phyloP scores from a whole-genome alignment of 179 eudicot genomes.

The Nepenthes alata region DNA sequence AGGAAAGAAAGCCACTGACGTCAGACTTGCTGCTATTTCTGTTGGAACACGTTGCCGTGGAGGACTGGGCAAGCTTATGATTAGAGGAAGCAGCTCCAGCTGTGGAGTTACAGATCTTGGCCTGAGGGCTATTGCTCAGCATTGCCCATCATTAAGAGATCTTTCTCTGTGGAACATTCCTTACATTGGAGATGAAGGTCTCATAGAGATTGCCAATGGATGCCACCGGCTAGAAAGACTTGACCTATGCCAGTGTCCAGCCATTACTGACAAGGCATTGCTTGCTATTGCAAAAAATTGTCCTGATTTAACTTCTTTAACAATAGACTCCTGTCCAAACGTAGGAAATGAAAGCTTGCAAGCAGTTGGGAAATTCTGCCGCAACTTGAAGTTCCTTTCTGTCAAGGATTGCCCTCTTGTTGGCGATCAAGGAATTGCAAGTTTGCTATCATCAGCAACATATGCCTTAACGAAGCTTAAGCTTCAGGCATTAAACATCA shows the following conservation, averaged over 20 bases:
- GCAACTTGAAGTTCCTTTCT: conserved; percentile 37
- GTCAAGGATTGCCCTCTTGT: conserved; percentile 56
- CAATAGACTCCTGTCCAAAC: conserved; percentile 46
- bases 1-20: conserved; percentile 82
- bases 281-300: conserved; percentile 47
- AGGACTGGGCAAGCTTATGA: conserved; percentile 69
- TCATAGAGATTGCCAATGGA: conserved; percentile 55
- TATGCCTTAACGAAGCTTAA: conserved; percentile 38
- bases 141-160: conserved; percentile 56
- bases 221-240: conserved; percentile 63
- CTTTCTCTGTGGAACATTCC: conserved; percentile 62
- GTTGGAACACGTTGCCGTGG: conserved; percentile 65
- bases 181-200: conserved; percentile 62
- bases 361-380: conserved; percentile 53
- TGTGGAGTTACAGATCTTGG: conserved; percentile 59
- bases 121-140: conserved; percentile 55
- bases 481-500: conserved; percentile 51
- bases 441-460: conserved; percentile 47
- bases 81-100: conserved; percentile 37
- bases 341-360: conserved; percentile 52
- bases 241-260: conserved; percentile 51
- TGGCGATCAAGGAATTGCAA: conserved; percentile 69
- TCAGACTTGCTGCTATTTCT: conserved; percentile 76
- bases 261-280: conserved; percentile 50
- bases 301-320: conserved; percentile 37